Conservation (phyloP, 2,329 filamentous ascomycete genomes). For the Pleoardoris graminearum region DNA sequence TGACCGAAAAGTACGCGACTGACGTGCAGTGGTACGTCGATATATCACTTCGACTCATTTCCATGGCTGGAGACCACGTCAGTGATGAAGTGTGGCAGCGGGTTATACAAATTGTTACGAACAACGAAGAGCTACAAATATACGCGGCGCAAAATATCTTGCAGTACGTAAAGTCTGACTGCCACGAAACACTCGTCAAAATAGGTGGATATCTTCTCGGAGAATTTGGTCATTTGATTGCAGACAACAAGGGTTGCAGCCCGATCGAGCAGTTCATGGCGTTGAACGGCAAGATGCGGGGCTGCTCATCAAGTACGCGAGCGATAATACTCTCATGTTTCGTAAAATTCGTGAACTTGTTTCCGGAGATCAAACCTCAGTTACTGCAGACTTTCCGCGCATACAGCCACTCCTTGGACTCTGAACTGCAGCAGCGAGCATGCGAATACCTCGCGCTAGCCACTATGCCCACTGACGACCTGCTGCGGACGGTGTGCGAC, state of each 20-base stretch:
- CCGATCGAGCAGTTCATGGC: slow-evolving; percentile 97
- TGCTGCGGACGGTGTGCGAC: slow-evolving; percentile 91
- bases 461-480: slow-evolving; percentile 82
- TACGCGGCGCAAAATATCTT: slow-evolving; percentile 94
- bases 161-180: slow-evolving; percentile 91
- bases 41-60: slow-evolving; percentile 89
- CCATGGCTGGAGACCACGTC: slow-evolving; percentile 96
- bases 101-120: slow-evolving; percentile 97
- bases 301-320: slow-evolving; percentile 84
- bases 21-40: slow-evolving; percentile 99
- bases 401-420: slow-evolving; percentile 93
- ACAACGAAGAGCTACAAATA: slow-evolving; percentile 96
- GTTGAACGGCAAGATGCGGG: slow-evolving; percentile 84
- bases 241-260: slow-evolving; percentile 87
- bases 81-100: slow-evolving; percentile 99
- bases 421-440: slow-evolving; percentile 92
- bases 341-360: slow-evolving; percentile 96
- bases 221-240: slow-evolving; percentile 95
- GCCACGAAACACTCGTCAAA: slow-evolving; percentile 96
- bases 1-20: slow-evolving; percentile 97
- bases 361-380: slow-evolving; percentile 97
- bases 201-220: slow-evolving; percentile 95
- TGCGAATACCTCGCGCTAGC: slow-evolving; percentile 92
- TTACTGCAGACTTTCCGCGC: slow-evolving; percentile 85
- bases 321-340: slow-evolving; percentile 95